phyloP scores from a whole-genome alignment of 1,284 basidiomycete species.

The Cutaneotrichosporon mucoides region DNA sequence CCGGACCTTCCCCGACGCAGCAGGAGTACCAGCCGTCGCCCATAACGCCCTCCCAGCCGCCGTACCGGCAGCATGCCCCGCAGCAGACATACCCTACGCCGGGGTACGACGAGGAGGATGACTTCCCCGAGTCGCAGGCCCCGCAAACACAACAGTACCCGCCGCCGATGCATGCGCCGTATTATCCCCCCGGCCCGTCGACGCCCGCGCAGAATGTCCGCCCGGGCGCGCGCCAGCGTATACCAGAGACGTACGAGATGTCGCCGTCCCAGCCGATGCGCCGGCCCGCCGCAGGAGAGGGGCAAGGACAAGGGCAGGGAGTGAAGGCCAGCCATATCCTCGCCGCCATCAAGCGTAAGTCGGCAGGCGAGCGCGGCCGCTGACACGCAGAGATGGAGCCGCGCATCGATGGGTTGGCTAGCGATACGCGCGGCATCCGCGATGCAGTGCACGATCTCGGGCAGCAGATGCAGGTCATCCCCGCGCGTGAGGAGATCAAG shows the following conservation, averaged over 20 bases:
- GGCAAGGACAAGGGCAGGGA: background rate
- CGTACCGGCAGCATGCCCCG: background rate
- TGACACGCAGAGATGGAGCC: slow-evolving; percentile 8
- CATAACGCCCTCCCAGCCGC: background rate
- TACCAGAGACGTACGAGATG: background rate
- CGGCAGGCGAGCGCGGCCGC: background rate
- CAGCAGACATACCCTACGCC: background rate
- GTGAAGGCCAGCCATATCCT: no score
- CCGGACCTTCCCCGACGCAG: background rate
- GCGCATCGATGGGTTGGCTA: background rate
- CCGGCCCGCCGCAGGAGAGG: background rate
- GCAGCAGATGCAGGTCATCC: slow-evolving; percentile 23
- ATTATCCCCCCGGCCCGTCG: background rate
- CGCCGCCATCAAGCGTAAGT: no score
- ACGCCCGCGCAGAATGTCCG: background rate
- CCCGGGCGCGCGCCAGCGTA: no score
- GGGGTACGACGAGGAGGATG: background rate
- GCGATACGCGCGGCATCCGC: slow-evolving; percentile 14
- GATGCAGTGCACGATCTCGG: slow-evolving; percentile 32
- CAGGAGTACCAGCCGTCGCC: background rate
- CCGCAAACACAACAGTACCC: background rate
- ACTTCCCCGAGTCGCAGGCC: background rate
- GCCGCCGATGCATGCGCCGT: background rate
- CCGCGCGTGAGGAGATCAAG: slow-evolving; percentile 30
- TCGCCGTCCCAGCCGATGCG: background rate